Evolutionary conservation across 495 filamentous ascomycete species (phyloP).

Genomic region (Penicillium crystallinum): DNA sequence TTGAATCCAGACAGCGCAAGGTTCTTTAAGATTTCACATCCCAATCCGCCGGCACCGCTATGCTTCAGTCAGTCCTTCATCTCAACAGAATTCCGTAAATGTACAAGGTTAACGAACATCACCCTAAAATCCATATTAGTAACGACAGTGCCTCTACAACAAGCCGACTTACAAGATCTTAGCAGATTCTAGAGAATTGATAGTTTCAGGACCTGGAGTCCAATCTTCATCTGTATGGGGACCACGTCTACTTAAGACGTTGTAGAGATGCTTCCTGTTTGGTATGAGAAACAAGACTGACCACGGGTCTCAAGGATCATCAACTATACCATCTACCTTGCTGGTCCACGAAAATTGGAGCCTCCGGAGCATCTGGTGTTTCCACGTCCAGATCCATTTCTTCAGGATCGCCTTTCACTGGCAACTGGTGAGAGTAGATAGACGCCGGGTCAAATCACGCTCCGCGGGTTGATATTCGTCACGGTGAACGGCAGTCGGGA

Average conservation of each 20-base stretch:
- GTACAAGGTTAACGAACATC: conserved; percentile 24
- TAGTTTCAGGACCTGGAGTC: conserved; percentile 56
- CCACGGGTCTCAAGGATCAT: neutral
- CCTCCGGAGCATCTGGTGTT: conserved; percentile 2
- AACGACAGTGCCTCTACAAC: neutral
- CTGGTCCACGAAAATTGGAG: conserved; percentile 17
- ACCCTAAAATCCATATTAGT: conserved; percentile 29
- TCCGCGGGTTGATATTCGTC: neutral
- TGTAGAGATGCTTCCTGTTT: conserved; percentile 72
- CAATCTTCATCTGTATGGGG: conserved; percentile 73
- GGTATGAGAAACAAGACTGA: conserved; percentile 10
- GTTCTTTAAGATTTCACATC: conserved; percentile 96
- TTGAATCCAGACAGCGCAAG: conserved; percentile 93
- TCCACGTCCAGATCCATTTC: conserved; percentile 10
- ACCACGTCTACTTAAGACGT: conserved; percentile 66
- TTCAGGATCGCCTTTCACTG: neutral
- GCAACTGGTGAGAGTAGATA: neutral
- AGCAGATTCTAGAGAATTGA: conserved; percentile 54
- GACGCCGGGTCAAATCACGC: conserved; percentile 2
- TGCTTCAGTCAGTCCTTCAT: conserved; percentile 4
- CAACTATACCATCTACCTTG: conserved; percentile 13
- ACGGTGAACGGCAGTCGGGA: neutral
- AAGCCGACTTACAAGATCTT: conserved; percentile 61
- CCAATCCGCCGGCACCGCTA: conserved; percentile 90
- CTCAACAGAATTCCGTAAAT: neutral